Base-by-base conservation (phyloP, 148 eudicot species). In the Chenopodium quinoa region DNA sequence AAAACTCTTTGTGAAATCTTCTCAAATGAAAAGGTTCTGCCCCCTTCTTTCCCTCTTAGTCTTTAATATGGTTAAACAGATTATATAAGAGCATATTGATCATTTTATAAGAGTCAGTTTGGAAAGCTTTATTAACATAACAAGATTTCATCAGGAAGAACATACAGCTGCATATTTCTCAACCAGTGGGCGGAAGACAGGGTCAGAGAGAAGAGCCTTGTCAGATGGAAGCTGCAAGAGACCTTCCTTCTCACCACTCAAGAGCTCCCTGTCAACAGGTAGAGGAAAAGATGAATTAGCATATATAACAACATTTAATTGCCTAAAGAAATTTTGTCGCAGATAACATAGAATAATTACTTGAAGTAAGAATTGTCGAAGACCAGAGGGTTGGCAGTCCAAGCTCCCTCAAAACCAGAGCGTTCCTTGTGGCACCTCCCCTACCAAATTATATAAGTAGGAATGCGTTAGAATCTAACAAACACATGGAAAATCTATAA, bases 381-480 rank as follows among this genome's bases (percentile, higher is more conserved):
- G 79, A 93, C 90, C 74, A 93, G 88, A 56, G 98, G 98, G 82
- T 95, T 95, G 76, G 88, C 0, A 34, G 98, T 95, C 98, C 98
- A 95, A 2, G 98, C 80, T 72, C 98, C 98, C 83, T 95, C 98
- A 82, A 93, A 95, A 32, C 98, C 99, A 62, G 99, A 95, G 44
- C 99, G 94, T 73, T 95, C 99, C 93, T 92, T 93, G 92, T 95
- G 99, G 91, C 94, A 91, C 75, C 97, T 91, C 81, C 99, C 99
- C 99, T 95, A 88, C 25, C 74, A 37, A 10, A 31, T 29, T 77
- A 25, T 25, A 74, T 1, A 50, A 40, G 44, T 4, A 13, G 1
- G 20, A 9, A 50, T 27, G n/a, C 34, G 25, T 74, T 25, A 74
- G 40, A 62, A 74, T 34, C 29, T 5, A 74, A 72, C n/a, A 40